Evolutionary conservation across 2,329 filamentous ascomycete genomes (phyloP), one percentile per base, ranked within the genome.

Genomic region (Coniochaeta sp.): DNA sequence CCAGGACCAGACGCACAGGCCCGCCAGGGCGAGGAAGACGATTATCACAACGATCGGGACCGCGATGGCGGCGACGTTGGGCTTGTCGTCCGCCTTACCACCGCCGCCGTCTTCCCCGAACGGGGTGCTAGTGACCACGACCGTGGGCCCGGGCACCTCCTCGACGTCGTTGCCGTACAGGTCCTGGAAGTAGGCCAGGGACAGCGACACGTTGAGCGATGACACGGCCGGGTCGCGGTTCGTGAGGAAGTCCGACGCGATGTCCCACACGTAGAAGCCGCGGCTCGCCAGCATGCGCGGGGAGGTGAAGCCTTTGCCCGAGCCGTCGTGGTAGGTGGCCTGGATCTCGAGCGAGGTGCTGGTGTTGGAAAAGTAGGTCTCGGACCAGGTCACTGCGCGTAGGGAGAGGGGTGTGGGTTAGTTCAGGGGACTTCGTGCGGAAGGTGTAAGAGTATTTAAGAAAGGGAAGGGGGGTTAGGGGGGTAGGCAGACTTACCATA

Each of bases 331-430:
- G 61, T 64, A 64, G 10, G 60, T 38, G 42, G 63, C 63, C 28
- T 66, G 55, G 52, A 73, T 34, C 8, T 62, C 42, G 42, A 70
- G 50, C 7, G 59, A 60, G 1, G 62, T 61, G 57, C 61, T 58
- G 19, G 63, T 60, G 42, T 65, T 58, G 28, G 63, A 60, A 59
- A 74, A 72, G 58, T 63, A 65, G 7, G 52, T 40, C 0, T 65
- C 62, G 17, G 70, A 66, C 72, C 73, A 73, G 19, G 72, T 73
- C 54, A 75, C 72, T 74, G 57, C 5, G 22, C n/a, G n/a, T n/a
- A n/a, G n/a, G n/a, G n/a, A n/a, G n/a, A n/a, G 55, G 58, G 16
- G 32, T 2, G 6, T 4, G 4, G 7, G 34, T 19, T 60, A 36
- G 30, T 60, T 34, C 19, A 50, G 30, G 16, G n/a, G 14, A n/a